Base-by-base conservation (phyloP, 805 yeast genomes). In the Schwanniomyces yamadae region DNA sequence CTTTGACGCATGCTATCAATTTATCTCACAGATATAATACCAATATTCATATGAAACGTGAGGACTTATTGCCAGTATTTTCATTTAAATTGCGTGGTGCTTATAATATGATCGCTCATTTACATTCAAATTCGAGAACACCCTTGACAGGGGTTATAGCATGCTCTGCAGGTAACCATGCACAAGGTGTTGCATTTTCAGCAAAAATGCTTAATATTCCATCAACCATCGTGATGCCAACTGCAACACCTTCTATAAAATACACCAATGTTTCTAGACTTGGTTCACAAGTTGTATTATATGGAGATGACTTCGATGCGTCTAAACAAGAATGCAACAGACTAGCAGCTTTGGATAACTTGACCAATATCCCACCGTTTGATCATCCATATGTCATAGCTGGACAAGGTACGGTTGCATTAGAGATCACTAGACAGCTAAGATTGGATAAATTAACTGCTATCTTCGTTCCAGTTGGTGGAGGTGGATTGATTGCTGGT, bases 131-230 rank as follows among this genome's bases (percentile, higher is more conserved):
- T 11, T 56, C 65, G 14, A 77, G 74, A 30, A 69, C 81, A 49
- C 74, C 82, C 45, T 50, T 87, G 58, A 71, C 75, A 32, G 99
- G 99, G 50, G 97, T 93, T 37, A 84, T 95, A 56, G 97, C 98
- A 0, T 93, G 98, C 54, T 88, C 97, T 20, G 99, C 99, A 4
- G 99, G 99, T 23, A 93, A 93, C 61, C 99, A 93, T 52, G 99
- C 99, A 1, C 99, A 93, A 59, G 99, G 99, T 48, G 98, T 93
- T 10, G 99, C 99, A 0, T 91, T 64, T 57, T 84, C 95, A 15
- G 96, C 98, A 4, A 80, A 78, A 41, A 78, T 82, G 41, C 69
- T 93, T 54, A 83, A 82, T 18, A 88, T 93, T 35, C 93, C 96
- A 3, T 91, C 98, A 4, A 91, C 97, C 4, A 93, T 93, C 36